phyloP scores from a whole-genome alignment of 306 rosid genomes.

The Ziziphus jujuba region DNA sequence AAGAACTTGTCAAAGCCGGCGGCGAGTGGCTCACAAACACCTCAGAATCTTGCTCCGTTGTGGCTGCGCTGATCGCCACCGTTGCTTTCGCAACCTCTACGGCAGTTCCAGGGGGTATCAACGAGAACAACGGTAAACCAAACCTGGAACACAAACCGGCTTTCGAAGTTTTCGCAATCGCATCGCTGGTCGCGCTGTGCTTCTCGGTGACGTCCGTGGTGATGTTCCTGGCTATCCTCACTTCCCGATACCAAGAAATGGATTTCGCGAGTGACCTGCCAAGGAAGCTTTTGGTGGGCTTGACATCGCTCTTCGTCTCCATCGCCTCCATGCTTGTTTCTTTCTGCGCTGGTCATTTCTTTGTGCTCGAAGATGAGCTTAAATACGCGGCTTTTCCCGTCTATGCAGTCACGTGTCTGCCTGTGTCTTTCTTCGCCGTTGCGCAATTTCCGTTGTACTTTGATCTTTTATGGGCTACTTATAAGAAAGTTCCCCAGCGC shows the following conservation, averaged over 20 bases:
- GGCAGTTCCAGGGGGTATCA: constrained; percentile 49
- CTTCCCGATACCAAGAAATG: constrained; percentile 31
- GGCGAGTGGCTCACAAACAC: constrained; percentile 56
- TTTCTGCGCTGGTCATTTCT: constrained; percentile 37
- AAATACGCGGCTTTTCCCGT: constrained; percentile 30
- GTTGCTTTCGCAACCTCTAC: constrained; percentile 64
- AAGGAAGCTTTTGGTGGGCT: constrained; percentile 34
- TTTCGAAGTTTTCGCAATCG: constrained; percentile 40
- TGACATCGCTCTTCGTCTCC: constrained; percentile 44
- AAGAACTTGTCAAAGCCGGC: constrained; percentile 33
- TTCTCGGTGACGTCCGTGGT: constrained; percentile 51
- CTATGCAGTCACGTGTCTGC: constrained; percentile 37
- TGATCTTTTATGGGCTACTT: constrained; percentile 40
- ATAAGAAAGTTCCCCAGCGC: constrained; percentile 29
- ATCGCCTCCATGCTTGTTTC: constrained; percentile 36
- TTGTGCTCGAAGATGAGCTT: constrained; percentile 28
- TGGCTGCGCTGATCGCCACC: constrained; percentile 64
- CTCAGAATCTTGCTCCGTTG: constrained; percentile 54
- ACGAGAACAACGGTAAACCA: constrained; percentile 39
- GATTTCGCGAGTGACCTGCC: constrained; percentile 35
- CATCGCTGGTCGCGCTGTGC: constrained; percentile 52
- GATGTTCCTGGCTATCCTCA: constrained; percentile 46
- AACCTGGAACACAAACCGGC: constrained; percentile 21
- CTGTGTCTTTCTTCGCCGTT: constrained; percentile 35
- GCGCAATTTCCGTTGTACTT: constrained; percentile 42